phyloP scores from a whole-genome alignment of 345 rosid species.

The Rhizophora mangle region DNA sequence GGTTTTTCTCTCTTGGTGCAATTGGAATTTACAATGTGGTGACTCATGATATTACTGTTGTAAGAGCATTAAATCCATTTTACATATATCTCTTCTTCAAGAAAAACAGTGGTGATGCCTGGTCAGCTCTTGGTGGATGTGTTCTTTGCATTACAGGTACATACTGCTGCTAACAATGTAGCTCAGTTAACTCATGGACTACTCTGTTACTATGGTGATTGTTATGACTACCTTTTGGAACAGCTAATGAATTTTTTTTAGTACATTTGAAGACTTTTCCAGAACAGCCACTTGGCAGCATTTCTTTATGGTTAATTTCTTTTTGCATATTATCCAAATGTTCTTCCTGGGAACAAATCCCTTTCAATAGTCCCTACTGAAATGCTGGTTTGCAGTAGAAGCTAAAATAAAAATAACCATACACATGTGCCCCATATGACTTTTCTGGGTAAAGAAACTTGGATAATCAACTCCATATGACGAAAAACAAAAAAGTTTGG shows the following conservation, averaged over 20 bases:
- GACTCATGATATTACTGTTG: slow-evolving; percentile 56
- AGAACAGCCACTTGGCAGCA: neutral
- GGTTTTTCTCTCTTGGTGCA: slow-evolving; percentile 88
- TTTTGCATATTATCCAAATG: neutral
- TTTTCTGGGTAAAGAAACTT: neutral
- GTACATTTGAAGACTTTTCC: neutral
- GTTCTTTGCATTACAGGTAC: slow-evolving; percentile 92
- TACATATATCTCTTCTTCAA: slow-evolving; percentile 76
- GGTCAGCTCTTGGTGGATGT: slow-evolving; percentile 97
- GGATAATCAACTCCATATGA: neutral
- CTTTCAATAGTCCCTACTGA: neutral
- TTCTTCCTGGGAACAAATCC: neutral
- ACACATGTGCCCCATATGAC: neutral
- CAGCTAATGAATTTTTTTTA: neutral
- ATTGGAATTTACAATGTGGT: slow-evolving; percentile 78
- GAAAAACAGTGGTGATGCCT: slow-evolving; percentile 68
- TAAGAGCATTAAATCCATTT: slow-evolving; percentile 78
- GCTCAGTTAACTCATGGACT: neutral
- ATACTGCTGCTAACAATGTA: slow-evolving; percentile 10
- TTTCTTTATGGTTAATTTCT: neutral
- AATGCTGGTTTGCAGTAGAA: neutral
- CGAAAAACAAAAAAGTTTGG: neutral
- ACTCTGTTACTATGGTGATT: neutral
- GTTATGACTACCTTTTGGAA: neutral
- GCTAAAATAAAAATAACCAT: neutral